Evolutionary conservation across 2,329 filamentous ascomycete species (phyloP), one percentile per base, ranked within the genome.

Genomic region (Beauveria asiatica): DNA sequence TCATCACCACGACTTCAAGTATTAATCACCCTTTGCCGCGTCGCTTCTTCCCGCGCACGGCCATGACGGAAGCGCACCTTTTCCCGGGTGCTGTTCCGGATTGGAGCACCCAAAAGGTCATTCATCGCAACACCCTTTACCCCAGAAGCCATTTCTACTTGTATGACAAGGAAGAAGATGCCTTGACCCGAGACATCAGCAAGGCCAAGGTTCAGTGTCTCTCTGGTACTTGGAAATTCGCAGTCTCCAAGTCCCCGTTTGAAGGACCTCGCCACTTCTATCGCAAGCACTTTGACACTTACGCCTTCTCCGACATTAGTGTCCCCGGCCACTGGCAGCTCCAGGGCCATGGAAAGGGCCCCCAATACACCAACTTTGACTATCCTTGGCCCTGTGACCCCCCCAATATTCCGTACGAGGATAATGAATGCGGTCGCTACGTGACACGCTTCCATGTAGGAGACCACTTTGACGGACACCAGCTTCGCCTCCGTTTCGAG

Each of bases 261-360:
- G 69, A 75, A 42, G 79, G 78, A 0, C 78, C 79, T 0, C 65
- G 63, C 5, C 67, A 73, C 48, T 79, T 80, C 60, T 72, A 74
- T 62, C 61, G 70, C 30, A 62, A 65, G 30, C 65, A 63, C 37
- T 78, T 74, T 59, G 71, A 76, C 58, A 67, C 73, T 10, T 65
- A 68, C 0, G 64, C 45, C 21, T 70, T 68, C 41, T 50, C 62
- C 23, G 73, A 80, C 42, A 83, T 87, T 42, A 66, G 75, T 7
- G 87, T 90, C 0, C 87, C 86, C 0, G 83, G 84, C 16, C 84
- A 85, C 75, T 90, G 87, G 87, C 87, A 90, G 70, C 74, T 87
- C 1, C 82, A 88, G 66, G 86, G 86, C 16, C 83, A 83, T 64
- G 87, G 86, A 3, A 73, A 73, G 23, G 75, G 79, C 10, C 87